Evolutionary conservation across 192 early-diverging fungal genomes (phyloP).

Genomic region (Umbelopsis sp.): DNA sequence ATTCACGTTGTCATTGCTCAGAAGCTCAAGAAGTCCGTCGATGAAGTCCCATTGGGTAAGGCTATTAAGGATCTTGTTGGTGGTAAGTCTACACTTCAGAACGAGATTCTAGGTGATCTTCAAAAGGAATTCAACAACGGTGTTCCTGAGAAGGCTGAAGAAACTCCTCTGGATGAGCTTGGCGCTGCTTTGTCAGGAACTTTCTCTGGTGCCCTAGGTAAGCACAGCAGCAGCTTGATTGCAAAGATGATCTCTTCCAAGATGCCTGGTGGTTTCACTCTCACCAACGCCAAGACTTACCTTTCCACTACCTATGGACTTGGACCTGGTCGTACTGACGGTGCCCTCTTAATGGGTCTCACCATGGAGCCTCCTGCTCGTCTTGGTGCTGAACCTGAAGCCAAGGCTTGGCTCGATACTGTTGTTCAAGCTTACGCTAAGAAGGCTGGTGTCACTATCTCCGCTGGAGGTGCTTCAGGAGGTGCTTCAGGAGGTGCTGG

Average conservation of each 20-base stretch:
- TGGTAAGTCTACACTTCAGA: conserved; percentile 95
- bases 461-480: conserved; percentile 47
- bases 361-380: conserved; percentile 83
- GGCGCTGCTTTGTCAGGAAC: conserved; percentile 60
- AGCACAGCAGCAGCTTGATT: conserved; percentile 73
- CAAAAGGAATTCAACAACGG: conserved; percentile 87
- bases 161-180: conserved; percentile 84
- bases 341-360: conserved; percentile 73
- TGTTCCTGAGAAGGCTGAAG: conserved; percentile 90
- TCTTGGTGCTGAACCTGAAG: conserved; percentile 71
- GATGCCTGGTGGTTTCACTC: conserved; percentile 92
- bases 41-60: conserved; percentile 74
- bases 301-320: conserved; percentile 73
- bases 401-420: conserved; percentile 79
- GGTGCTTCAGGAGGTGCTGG: conserved; percentile 53
- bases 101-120: conserved; percentile 94
- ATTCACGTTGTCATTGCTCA: conserved; percentile 84
- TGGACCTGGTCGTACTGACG: conserved; percentile 73
- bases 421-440: conserved; percentile 70
- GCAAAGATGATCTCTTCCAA: conserved; percentile 83
- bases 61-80: conserved; percentile 93
- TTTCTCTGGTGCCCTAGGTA: conserved; percentile 78
- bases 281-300: conserved; percentile 75
- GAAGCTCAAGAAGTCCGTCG: conserved; percentile 84
- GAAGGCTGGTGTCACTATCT: conserved; percentile 67